Evolutionary conservation across 345 rosid species (phyloP).

Genomic region (Syzygium grande): DNA sequence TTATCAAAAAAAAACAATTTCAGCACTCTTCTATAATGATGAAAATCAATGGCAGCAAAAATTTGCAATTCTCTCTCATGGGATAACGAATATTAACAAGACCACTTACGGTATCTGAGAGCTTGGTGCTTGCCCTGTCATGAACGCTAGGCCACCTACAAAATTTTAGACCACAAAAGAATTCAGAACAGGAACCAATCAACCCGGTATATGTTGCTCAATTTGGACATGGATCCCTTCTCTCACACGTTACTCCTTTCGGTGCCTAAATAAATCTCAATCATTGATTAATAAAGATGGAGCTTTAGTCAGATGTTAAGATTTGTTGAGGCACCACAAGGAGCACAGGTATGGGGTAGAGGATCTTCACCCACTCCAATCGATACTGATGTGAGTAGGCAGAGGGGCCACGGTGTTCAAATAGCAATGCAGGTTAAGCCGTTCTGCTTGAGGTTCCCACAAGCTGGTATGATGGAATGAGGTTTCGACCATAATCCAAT

Average conservation of each 20-base stretch:
- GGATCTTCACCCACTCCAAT: not conserved
- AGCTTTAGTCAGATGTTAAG: not conserved
- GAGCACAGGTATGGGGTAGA: not conserved
- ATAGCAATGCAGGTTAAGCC: not conserved
- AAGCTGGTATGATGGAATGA: not conserved
- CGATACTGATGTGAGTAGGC: not conserved
- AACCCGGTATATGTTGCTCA: not conserved
- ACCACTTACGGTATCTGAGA: constrained; percentile 67
- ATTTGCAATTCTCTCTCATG: not conserved
- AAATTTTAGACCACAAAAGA: not conserved
- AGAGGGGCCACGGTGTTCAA: not conserved
- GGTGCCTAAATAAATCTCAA: not conserved
- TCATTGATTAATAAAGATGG: not conserved
- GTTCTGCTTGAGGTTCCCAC: not conserved
- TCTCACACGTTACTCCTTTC: not conserved
- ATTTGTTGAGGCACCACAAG: not conserved
- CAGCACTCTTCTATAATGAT: not conserved
- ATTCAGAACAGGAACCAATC: not conserved
- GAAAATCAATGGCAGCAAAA: not conserved
- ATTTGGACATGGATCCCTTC: not conserved
- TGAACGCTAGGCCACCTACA: constrained; percentile 69
- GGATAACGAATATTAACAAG: not conserved
- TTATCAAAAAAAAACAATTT: too few species aligned
- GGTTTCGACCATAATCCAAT: not conserved
- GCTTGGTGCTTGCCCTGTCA: constrained; percentile 51